Evolutionary conservation across 257 asterid species (phyloP), one percentile per base, ranked within the genome.

Genomic region (Solanum phureja): DNA sequence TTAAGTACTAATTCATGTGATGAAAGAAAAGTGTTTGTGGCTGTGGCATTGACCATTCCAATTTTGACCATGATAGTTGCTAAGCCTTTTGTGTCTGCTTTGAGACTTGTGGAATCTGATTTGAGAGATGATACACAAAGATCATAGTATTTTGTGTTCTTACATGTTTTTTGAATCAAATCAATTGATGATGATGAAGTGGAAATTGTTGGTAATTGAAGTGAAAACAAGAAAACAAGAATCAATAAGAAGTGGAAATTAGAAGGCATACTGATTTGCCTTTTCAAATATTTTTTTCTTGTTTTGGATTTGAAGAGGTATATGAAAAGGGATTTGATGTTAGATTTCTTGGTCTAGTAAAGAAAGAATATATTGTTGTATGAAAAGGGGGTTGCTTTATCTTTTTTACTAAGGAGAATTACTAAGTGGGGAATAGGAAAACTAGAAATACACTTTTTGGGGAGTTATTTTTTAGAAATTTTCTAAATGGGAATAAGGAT

Each of bases 121-220:
- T 89, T 91, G 60, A 96, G 92, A 19, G 96, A 92, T n/a, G 98
- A 93, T 0, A 94, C 88, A 49, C 99, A 96, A 3, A 96, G 94
- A 13, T 94, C 96, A 46, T 92, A 96, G 93, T 96, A 92, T 38
- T 92, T 92, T 46, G 99, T 94, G 90, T 18, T 91, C 71, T 92
- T 93, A 93, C 99, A 96, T 18, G 98, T 95, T 37, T 90, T 92
- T 74, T 92, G 92, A 37, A 96, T 95, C 74, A 96, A 86, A 85
- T 91, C 90, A 14, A 29, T 33, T 37, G 79, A 38, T 40, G 92
- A 87, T 86, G 92, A 87, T 86, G 62, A 21, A 88, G 88, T 19
- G 86, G 64, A 56, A 71, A 60, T 9, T 7, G n/a, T 42, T 23
- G 89, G 92, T 46, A 29, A 29, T 33, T 87, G 24, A 29, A 89